phyloP scores from a whole-genome alignment of 306 rosid species.

The Trifolium dubium region DNA sequence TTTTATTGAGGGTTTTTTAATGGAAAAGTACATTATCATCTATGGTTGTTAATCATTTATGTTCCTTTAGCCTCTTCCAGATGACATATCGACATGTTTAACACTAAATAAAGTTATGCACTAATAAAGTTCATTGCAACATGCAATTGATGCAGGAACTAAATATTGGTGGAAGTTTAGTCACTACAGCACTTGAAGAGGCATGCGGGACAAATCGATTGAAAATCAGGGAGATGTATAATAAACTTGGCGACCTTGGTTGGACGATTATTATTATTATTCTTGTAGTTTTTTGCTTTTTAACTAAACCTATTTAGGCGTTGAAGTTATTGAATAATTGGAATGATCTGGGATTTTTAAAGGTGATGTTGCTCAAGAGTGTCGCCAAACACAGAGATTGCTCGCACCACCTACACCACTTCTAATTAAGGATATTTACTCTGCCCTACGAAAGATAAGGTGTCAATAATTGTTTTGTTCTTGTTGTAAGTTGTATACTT shows the following conservation, averaged over 20 bases:
- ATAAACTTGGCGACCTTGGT: slow-evolving; percentile 92
- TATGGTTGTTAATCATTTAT: slow-evolving; percentile 32
- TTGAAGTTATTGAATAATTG: slow-evolving; percentile 41
- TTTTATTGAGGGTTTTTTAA: neutral
- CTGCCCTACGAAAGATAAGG: slow-evolving; percentile 78
- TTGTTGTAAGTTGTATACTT: slow-evolving; percentile 9
- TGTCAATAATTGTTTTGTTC: slow-evolving; percentile 38
- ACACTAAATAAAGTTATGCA: slow-evolving; percentile 26
- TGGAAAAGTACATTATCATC: slow-evolving; percentile 11
- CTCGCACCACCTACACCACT: slow-evolving; percentile 83
- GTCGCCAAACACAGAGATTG: slow-evolving; percentile 86
- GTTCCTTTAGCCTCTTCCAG: slow-evolving; percentile 8
- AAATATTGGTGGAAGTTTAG: slow-evolving; percentile 90
- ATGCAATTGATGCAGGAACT: slow-evolving; percentile 65
- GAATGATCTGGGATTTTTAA: slow-evolving; percentile 49
- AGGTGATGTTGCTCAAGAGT: slow-evolving; percentile 99
- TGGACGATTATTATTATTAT: slow-evolving; percentile 36
- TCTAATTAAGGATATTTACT: slow-evolving; percentile 75
- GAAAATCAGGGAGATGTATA: slow-evolving; percentile 83
- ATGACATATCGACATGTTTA: slow-evolving; percentile 9
- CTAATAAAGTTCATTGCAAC: slow-evolving; percentile 1
- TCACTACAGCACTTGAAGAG: slow-evolving; percentile 81
- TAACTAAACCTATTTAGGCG: slow-evolving; percentile 35
- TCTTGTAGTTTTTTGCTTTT: slow-evolving; percentile 26
- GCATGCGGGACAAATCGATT: slow-evolving; percentile 80